Conservation (phyloP, 441 rosid genomes). For the Theobroma grandiflorum region DNA sequence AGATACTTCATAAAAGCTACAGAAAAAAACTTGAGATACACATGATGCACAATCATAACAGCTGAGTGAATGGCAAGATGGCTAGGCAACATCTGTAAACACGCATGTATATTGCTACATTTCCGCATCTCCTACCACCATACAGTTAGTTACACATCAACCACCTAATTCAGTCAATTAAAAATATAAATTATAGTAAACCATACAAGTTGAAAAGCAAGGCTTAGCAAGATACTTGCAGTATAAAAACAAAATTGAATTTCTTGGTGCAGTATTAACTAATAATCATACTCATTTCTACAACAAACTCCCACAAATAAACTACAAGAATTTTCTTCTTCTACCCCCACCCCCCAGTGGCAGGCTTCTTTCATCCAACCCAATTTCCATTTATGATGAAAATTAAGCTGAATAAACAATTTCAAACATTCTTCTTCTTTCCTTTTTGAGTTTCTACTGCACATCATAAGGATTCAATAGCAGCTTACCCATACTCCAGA, state of each 20-base stretch:
- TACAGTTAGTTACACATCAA: neutral
- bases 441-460: neutral
- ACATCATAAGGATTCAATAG: neutral
- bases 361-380: neutral
- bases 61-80: neutral
- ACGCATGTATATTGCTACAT: neutral
- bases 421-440: neutral
- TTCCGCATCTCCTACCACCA: neutral
- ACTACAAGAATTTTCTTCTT: neutral
- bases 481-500: neutral
- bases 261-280: neutral
- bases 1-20: neutral
- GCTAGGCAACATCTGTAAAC: neutral
- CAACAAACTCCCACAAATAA: neutral
- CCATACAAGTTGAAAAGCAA: neutral
- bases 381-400: neutral
- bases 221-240: neutral
- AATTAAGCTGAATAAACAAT: conserved; percentile 12
- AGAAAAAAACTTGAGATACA: neutral
- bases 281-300: neutral
- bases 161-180: neutral
- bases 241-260: neutral
- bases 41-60: neutral
- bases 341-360: neutral
- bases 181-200: neutral